A percentile compares a stretch with the other conserved stretches of the same genome.
phyloP scores from a whole-genome alignment of 2,329 filamentous ascomycete species.

The Claviceps maximensis region DNA sequence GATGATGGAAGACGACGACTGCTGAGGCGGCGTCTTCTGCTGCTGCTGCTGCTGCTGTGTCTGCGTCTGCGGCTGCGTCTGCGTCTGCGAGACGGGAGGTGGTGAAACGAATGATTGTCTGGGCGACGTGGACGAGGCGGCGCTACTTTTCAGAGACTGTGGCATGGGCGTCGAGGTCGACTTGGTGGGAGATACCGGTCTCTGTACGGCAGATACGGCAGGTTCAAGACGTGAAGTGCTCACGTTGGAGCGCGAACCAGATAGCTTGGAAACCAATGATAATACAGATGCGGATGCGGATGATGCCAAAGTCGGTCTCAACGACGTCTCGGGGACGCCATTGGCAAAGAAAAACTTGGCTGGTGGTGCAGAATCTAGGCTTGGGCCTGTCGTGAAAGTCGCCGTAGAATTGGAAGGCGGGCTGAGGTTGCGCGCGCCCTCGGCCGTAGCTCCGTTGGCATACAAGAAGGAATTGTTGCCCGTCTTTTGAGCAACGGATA shows the following conservation, averaged over 20 bases:
- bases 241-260: constrained; percentile 25
- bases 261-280: constrained; percentile 31
- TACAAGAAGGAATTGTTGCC: constrained; percentile 38
- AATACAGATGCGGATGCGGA: constrained; percentile 31
- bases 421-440: constrained; percentile 22
- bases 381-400: constrained; percentile 21
- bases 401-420: constrained; percentile 17
- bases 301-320: constrained; percentile 22
- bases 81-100: constrained; percentile 23
- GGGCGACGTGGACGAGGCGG: constrained; percentile 12
- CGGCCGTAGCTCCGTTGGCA: constrained; percentile 35
- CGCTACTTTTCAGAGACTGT: constrained; percentile 10
- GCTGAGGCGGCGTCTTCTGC: constrained; percentile 18
- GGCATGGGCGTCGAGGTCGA: constrained; percentile 12
- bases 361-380: constrained; percentile 24
- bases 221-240: constrained; percentile 14
- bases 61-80: constrained; percentile 19
- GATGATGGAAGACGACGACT: constrained; percentile 9
- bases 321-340: constrained; percentile 37
- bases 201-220: constrained; percentile 17
- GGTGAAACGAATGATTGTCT: constrained; percentile 21
- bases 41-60: constrained; percentile 14
- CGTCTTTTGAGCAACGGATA: constrained; percentile 30
- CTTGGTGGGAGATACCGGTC: constrained; percentile 41
- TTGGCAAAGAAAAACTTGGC: constrained; percentile 69